phyloP scores from a whole-genome alignment of 257 asterid genomes.

The Solanum neorickii region DNA sequence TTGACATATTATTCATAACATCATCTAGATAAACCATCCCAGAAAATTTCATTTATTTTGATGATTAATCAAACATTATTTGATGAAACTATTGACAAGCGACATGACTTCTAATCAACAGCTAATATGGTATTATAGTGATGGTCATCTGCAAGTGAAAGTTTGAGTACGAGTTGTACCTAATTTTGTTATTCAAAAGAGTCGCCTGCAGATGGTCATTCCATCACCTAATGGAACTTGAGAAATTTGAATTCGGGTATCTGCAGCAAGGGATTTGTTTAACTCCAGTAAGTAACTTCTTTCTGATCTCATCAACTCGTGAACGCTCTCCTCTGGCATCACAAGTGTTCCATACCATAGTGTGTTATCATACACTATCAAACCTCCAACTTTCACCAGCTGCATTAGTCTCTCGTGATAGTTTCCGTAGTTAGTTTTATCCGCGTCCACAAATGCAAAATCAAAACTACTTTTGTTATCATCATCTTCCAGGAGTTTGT shows the following conservation, averaged over 20 bases:
- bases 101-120: too few relatives aligned
- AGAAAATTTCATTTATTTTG: too few relatives aligned
- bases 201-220: conserved; percentile 16
- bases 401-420: conserved; percentile 45
- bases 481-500: conserved; percentile 15
- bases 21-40: neutral
- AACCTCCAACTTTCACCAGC: conserved; percentile 38
- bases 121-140: too few relatives aligned
- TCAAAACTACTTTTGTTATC: conserved; percentile 16
- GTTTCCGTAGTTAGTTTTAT: conserved; percentile 21
- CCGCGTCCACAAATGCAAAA: conserved; percentile 56
- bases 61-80: too few relatives aligned
- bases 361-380: conserved; percentile 47
- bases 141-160: too few relatives aligned
- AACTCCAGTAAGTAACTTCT: neutral
- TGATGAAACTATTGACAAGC: too few relatives aligned
- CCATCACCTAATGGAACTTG: conserved; percentile 21
- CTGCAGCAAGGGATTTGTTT: conserved; percentile 15
- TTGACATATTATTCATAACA: too few relatives aligned
- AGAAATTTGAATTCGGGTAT: conserved; percentile 12
- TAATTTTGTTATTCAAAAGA: neutral
- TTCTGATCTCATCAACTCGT: neutral
- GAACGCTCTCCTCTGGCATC: conserved; percentile 12
- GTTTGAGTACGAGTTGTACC: too few relatives aligned
- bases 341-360: conserved; percentile 42